phyloP scores from a whole-genome alignment of 2,329 filamentous ascomycete genomes.

The Allantophomopsis lycopodina region DNA sequence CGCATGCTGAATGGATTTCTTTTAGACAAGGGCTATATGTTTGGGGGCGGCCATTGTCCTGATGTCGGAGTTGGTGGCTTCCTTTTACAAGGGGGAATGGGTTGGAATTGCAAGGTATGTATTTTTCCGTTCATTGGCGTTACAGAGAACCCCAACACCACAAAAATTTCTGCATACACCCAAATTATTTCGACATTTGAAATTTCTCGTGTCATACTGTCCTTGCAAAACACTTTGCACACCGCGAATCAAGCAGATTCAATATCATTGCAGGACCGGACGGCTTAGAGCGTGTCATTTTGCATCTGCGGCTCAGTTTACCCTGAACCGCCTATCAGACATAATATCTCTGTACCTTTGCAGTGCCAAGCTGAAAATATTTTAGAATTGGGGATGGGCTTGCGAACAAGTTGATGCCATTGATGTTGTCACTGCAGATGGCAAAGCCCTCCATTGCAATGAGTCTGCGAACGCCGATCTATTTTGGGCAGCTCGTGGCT shows the following conservation, averaged over 20 bases:
- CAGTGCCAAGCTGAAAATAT: not conserved
- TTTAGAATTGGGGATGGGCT: conserved; percentile 39
- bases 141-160: no score
- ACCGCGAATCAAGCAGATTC: no score
- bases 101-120: conserved; percentile 38
- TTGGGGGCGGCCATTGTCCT: conserved; percentile 39
- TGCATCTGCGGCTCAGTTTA: no score
- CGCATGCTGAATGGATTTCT: conserved; percentile 25
- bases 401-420: conserved; percentile 20
- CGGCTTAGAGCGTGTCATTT: no score
- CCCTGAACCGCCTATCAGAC: no score
- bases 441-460: conserved; percentile 20
- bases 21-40: conserved; percentile 26
- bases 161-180: no score
- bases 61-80: conserved; percentile 43
- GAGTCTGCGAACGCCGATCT: conserved; percentile 29
- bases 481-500: conserved; percentile 25
- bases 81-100: conserved; percentile 41
- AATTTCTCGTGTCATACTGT: no score
- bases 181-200: no score
- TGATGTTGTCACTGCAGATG: conserved; percentile 11
- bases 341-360: no score
- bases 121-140: not conserved
- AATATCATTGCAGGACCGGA: no score
- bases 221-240: no score